These are phyloP conservation scores for Daldinia concentrica DNA, from an alignment of 495 filamentous ascomycete species.

Conservation along the genomic window DNA sequence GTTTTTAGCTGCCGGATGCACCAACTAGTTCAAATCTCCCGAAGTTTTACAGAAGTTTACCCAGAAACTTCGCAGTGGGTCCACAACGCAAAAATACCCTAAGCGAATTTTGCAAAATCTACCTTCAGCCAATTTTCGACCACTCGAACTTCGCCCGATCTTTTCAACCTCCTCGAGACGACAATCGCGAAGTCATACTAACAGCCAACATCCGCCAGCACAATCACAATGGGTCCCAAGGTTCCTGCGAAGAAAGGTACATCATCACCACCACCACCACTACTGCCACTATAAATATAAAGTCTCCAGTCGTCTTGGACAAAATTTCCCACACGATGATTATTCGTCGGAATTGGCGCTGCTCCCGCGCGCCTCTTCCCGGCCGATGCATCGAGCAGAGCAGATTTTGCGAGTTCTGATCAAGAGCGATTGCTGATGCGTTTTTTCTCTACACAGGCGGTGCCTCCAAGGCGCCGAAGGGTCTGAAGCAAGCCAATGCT, in stretches of 20 bases:
- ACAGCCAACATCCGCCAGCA: slow-evolving; percentile 47
- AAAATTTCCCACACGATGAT: slow-evolving; percentile 35
- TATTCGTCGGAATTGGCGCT: slow-evolving; percentile 31
- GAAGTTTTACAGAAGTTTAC: slow-evolving; percentile 4
- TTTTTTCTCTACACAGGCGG: slow-evolving; percentile 60
- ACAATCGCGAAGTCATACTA: slow-evolving; percentile 3
- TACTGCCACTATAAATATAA: background rate
- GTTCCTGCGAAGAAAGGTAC: slow-evolving; percentile 74
- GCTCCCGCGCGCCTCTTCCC: slow-evolving; percentile 44
- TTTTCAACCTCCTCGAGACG: slow-evolving; percentile 25
- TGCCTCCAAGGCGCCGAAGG: slow-evolving; percentile 72
- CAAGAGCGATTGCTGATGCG: slow-evolving; percentile 63
- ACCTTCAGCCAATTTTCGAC: background rate
- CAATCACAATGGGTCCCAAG: slow-evolving; percentile 78
- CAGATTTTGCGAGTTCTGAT: slow-evolving; percentile 69
- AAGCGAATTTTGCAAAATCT: slow-evolving; percentile 7
- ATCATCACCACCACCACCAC: slow-evolving; percentile 30
- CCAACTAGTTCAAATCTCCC: background rate
- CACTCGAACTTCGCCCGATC: background rate
- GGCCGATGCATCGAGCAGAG: slow-evolving; percentile 62
- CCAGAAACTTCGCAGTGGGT: background rate
- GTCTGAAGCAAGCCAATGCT: slow-evolving; percentile 79
- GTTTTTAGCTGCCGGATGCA: background rate
- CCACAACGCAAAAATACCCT: slow-evolving; percentile 12
- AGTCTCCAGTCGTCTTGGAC: slow-evolving; percentile 27